These are phyloP conservation scores for Postia placenta DNA, from an alignment of 768 basidiomycete species.

Conservation along the genomic window DNA sequence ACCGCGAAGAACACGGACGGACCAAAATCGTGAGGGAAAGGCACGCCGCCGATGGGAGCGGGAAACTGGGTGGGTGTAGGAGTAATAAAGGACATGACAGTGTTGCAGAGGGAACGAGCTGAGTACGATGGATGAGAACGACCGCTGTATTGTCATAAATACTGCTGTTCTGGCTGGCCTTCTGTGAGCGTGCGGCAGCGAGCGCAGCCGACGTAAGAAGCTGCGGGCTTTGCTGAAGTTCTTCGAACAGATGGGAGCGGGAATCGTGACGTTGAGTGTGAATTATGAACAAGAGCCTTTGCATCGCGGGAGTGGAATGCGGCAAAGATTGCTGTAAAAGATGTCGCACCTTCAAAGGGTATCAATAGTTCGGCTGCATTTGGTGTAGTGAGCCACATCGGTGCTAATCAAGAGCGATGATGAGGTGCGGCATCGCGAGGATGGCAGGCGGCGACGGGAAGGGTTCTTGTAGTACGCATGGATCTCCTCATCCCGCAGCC, in stretches of 20 bases:
- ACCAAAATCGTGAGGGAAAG: slow-evolving; percentile 27
- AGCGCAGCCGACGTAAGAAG: neutral
- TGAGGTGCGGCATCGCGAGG: no score
- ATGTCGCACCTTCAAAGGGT: neutral
- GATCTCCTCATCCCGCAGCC: no score
- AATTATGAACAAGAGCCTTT: no score
- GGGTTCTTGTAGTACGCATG: no score
- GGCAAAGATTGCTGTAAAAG: no score
- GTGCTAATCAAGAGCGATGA: no score
- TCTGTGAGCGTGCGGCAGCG: neutral
- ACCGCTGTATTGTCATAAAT: neutral
- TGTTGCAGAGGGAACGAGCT: neutral
- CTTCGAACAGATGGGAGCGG: no score
- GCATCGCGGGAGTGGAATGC: no score
- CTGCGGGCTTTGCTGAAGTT: neutral
- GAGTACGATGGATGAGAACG: neutral
- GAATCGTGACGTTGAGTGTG: no score
- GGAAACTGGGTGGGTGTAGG: neutral
- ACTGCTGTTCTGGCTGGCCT: neutral
- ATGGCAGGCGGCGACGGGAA: no score
- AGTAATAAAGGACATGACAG: neutral
- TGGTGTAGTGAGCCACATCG: slow-evolving; percentile 85
- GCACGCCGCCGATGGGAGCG: slow-evolving; percentile 1
- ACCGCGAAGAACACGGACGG: slow-evolving; percentile 36
- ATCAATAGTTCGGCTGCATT: neutral